Conservation (phyloP, 768 basidiomycete species). For the Podaxis sp. region DNA sequence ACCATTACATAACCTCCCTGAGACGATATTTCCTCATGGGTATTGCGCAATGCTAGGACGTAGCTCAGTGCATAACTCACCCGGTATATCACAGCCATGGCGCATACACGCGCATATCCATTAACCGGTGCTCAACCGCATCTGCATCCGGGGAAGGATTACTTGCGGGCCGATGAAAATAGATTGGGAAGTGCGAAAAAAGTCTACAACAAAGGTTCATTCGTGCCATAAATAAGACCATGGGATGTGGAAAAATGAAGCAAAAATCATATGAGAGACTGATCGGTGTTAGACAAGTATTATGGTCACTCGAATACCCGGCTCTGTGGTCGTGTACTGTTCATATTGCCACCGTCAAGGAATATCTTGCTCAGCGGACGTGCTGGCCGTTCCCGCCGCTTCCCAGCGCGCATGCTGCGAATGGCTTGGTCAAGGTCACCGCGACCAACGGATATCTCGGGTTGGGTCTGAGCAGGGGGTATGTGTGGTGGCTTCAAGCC, state of each 20-base stretch:
- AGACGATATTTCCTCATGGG: too few species aligned
- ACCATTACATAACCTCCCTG: too few species aligned
- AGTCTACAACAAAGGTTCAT: not conserved
- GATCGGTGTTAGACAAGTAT: not conserved
- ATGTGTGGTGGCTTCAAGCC: conserved; percentile 21
- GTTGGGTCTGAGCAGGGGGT: conserved; percentile 35
- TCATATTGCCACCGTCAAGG: conserved; percentile 54
- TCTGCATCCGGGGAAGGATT: not conserved
- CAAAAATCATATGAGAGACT: not conserved
- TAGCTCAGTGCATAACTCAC: too few species aligned
- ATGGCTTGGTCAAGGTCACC: conserved; percentile 87
- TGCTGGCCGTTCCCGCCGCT: conserved; percentile 46
- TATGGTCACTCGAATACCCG: conserved; percentile 28
- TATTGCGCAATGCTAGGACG: too few species aligned
- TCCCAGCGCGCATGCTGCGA: conserved; percentile 72
- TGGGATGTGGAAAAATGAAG: not conserved
- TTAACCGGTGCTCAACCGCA: not conserved
- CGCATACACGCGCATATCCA: too few species aligned
- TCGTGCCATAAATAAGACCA: not conserved
- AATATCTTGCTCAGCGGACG: conserved; percentile 80
- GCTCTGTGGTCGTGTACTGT: conserved; percentile 28
- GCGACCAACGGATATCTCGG: conserved; percentile 60
- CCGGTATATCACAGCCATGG: too few species aligned
- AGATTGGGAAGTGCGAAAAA: not conserved
- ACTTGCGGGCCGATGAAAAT: not conserved